These are phyloP conservation scores for Eucalyptus curtisii DNA, from an alignment of 345 rosid species.

Conservation along the genomic window DNA sequence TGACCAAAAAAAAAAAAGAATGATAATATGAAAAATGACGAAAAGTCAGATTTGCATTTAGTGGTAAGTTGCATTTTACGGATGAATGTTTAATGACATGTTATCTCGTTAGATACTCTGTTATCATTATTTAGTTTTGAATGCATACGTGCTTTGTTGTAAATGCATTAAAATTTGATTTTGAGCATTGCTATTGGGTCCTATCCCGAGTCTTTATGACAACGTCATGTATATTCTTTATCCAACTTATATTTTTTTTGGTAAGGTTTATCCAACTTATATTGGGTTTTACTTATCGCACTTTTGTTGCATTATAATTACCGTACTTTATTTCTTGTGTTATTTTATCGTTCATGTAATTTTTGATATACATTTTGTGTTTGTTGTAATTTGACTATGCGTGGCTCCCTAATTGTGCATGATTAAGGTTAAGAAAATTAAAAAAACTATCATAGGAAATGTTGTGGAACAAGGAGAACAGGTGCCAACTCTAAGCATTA, in stretches of 20 bases:
- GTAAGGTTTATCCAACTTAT: too few relatives aligned
- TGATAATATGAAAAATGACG: not conserved
- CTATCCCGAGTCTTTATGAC: accelerated
- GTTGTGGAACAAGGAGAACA: not conserved
- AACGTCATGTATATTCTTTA: accelerated
- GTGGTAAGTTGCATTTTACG: not conserved
- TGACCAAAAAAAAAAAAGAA: not conserved
- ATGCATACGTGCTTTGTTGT: not conserved
- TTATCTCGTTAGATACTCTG: not conserved
- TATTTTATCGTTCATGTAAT: not conserved
- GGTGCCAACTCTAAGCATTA: not conserved
- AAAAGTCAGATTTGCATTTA: not conserved
- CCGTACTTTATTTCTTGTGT: not conserved
- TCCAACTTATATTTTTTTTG: too few relatives aligned
- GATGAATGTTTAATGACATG: not conserved
- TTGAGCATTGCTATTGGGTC: not conserved
- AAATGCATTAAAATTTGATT: not conserved
- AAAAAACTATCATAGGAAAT: not conserved
- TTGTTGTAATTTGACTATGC: not conserved
- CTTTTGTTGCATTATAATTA: not conserved
- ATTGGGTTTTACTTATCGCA: too few relatives aligned
- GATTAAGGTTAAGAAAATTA: too few relatives aligned
- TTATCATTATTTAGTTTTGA: not conserved
- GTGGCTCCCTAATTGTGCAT: too few relatives aligned
- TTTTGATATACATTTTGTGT: not conserved